Conservation (phyloP, 2,329 filamentous ascomycete species). For the Aureobasidium namibiae region DNA sequence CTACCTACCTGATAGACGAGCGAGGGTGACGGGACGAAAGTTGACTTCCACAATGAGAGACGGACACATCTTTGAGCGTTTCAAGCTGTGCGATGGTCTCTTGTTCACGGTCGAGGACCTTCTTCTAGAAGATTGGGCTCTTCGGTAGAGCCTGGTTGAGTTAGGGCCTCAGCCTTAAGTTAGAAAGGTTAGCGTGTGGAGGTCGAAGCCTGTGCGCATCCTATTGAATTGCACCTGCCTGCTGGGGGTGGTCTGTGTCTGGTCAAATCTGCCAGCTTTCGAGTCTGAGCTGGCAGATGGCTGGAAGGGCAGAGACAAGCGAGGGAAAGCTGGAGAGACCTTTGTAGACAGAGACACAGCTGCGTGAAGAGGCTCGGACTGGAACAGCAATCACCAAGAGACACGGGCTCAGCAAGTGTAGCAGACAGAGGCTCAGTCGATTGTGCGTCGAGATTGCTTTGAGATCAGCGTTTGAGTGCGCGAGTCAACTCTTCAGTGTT, state of each 20-base stretch:
- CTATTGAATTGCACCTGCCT: slow-evolving; percentile 7
- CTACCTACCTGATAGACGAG: not conserved
- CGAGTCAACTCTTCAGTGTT: not conserved
- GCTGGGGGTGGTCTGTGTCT: slow-evolving; percentile 9
- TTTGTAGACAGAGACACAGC: not conserved
- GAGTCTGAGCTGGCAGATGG: not conserved
- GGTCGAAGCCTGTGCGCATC: slow-evolving; percentile 1
- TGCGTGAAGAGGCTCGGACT: not conserved
- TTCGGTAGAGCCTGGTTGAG: not conserved
- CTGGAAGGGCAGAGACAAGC: not conserved
- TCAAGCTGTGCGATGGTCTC: slow-evolving; percentile 5
- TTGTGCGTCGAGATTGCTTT: not conserved
- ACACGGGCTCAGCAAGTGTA: not conserved
- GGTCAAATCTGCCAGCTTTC: not conserved
- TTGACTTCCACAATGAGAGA: not conserved
- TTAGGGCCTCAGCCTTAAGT: slow-evolving; percentile 13
- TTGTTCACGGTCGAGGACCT: not conserved
- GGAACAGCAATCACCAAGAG: not conserved
- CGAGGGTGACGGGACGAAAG: not conserved
- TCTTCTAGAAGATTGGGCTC: slow-evolving; percentile 7
- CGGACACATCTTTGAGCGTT: not conserved
- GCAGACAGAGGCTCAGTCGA: slow-evolving; percentile 6
- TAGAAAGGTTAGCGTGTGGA: slow-evolving; percentile 10
- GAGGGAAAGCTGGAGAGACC: not conserved
- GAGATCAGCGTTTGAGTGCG: slow-evolving; percentile 2